These are phyloP conservation scores for Suillus cothurnatus DNA, from an alignment of 768 basidiomycete genomes.

Conservation along the genomic window DNA sequence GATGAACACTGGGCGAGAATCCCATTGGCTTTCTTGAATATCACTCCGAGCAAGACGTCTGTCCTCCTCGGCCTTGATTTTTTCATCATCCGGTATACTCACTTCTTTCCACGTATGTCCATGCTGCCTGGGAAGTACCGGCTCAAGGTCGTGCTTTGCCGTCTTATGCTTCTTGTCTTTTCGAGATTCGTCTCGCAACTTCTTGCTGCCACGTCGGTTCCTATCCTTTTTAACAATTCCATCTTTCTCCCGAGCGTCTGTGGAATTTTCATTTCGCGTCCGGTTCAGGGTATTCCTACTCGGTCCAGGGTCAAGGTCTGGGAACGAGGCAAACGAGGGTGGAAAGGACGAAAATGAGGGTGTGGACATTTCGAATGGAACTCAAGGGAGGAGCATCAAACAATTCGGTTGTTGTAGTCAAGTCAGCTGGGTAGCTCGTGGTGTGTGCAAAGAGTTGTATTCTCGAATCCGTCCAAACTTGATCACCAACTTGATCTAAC, in stretches of 20 bases:
- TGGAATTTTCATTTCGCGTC: conserved; percentile 17
- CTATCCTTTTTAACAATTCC: conserved; percentile 22
- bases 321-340: conserved; percentile 71
- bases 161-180: conserved; percentile 34
- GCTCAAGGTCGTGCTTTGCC: conserved; percentile 31
- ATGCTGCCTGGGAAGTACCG: conserved; percentile 27
- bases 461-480: not conserved
- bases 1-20: conserved; percentile 47
- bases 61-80: conserved; percentile 38
- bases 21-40: conserved; percentile 25
- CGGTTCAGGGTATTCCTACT: conserved; percentile 30
- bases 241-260: conserved; percentile 12
- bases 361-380: conserved; percentile 40
- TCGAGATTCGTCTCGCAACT: conserved; percentile 18
- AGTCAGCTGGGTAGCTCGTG: conserved; percentile 7
- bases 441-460: not conserved
- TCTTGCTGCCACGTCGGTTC: conserved; percentile 24
- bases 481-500: not conserved
- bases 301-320: conserved; percentile 53
- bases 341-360: conserved; percentile 66
- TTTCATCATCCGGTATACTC: conserved; percentile 31
- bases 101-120: conserved; percentile 18
- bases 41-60: conserved; percentile 24
- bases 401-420: not conserved
- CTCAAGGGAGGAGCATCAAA: not conserved